Evolutionary conservation across 139 green algal genomes (phyloP).

Genomic region (Bryopsis sp.): DNA sequence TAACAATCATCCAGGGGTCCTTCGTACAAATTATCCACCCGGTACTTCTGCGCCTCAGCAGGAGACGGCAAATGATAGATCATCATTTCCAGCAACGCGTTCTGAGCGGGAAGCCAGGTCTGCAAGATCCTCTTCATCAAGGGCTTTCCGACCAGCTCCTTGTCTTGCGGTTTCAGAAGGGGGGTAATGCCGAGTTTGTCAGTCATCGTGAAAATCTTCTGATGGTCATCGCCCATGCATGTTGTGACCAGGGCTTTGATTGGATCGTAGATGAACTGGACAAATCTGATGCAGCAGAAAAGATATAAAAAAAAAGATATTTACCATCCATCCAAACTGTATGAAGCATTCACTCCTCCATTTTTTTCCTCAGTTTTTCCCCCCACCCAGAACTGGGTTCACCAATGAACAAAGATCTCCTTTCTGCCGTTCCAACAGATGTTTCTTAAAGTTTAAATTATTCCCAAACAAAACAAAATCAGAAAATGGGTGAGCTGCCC

Average conservation of each 20-base stretch:
- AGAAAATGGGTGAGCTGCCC: too few relatives aligned
- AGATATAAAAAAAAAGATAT: background rate
- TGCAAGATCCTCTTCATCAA: conserved; percentile 68
- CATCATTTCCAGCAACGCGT: conserved; percentile 91
- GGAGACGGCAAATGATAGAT: conserved; percentile 63
- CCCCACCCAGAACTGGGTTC: too few relatives aligned
- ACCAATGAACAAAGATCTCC: too few relatives aligned
- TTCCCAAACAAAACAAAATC: too few relatives aligned
- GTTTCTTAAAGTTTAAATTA: too few relatives aligned
- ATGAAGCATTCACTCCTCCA: background rate
- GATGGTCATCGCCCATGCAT: conserved; percentile 81
- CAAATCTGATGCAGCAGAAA: too few relatives aligned
- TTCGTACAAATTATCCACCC: conserved; percentile 87
- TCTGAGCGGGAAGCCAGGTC: conserved; percentile 71
- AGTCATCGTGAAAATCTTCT: conserved; percentile 74
- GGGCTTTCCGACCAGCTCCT: conserved; percentile 78
- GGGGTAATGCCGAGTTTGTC: conserved; percentile 61
- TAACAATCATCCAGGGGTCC: conserved; percentile 83
- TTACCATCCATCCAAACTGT: background rate
- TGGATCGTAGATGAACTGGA: conserved; percentile 89
- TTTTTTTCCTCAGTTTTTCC: too few relatives aligned
- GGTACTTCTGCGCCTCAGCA: conserved; percentile 73
- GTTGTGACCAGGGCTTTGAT: conserved; percentile 71
- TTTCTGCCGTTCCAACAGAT: too few relatives aligned
- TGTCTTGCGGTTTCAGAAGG: conserved; percentile 67